These are phyloP conservation scores for Amyloporia xantha DNA, from an alignment of 768 basidiomycete genomes.

Conservation along the genomic window DNA sequence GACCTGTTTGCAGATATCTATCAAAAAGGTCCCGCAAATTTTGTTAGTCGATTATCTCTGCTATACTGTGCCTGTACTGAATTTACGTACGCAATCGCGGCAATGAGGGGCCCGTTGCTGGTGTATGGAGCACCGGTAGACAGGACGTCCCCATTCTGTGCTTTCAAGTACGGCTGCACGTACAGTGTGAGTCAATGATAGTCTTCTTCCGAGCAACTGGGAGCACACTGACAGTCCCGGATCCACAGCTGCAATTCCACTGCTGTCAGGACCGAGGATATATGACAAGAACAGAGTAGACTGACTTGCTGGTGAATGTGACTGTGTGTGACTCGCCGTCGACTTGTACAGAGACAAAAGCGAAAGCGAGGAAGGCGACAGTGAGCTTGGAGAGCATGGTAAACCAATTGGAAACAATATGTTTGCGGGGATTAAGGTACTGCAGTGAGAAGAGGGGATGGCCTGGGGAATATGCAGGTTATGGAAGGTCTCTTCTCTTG, in stretches of 20 bases:
- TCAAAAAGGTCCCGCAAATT: too few relatives aligned
- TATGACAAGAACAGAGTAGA: background rate
- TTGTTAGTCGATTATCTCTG: too few relatives aligned
- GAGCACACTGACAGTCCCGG: background rate
- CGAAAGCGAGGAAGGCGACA: background rate
- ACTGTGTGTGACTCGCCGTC: constrained; percentile 35
- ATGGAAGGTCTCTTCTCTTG: background rate
- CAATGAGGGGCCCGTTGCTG: constrained; percentile 20
- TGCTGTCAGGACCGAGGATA: background rate
- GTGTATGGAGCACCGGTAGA: constrained; percentile 29
- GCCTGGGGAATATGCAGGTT: background rate
- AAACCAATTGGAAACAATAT: background rate
- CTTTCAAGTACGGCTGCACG: background rate
- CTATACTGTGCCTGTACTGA: too few relatives aligned
- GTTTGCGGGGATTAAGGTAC: background rate
- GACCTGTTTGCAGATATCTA: constrained; percentile 38
- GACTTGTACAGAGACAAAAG: constrained; percentile 10
- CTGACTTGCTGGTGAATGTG: constrained; percentile 36
- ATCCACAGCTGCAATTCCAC: background rate
- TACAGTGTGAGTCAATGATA: constrained; percentile 15
- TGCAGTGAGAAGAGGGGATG: background rate
- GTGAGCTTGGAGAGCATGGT: constrained; percentile 1
- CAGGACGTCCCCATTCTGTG: constrained; percentile 23
- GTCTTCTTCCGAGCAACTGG: background rate
- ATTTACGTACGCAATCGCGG: constrained; percentile 33